Base-by-base conservation (phyloP, 768 basidiomycete species). In the Myochromella boudieri region DNA sequence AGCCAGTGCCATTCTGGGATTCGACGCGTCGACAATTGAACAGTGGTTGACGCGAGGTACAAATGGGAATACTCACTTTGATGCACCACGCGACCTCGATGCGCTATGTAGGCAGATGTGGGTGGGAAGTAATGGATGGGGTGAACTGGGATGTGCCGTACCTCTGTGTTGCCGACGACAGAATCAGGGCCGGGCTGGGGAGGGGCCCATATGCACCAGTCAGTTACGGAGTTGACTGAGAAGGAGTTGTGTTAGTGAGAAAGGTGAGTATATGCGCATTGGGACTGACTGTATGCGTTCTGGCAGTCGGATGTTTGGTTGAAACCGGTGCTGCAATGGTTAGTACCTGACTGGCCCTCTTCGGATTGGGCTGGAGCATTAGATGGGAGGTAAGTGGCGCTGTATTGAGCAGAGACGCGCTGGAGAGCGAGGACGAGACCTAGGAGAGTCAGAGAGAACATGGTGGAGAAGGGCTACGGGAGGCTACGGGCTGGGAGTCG, bases 291-390 rank as follows among this genome's bases (percentile, higher is more conserved):
- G 59, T 77, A 83, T 8, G 74, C 77, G 52, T 82, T 82, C 58
- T 90, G 89, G 65, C 88, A 91, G 46, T 65, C 63, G 3, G 83
- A 84, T 3, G 66, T 70, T 62, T 81, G 82, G 60, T 70, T 78
- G 40, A 69, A 62, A 14, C 61, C 67, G 3, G 76, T 72, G 7
- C 82, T 83, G 61, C 89, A 92, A 46, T 75, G 66, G 61, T 87
- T 84, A 11, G 81, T 82, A 12, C 82, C 84, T 6, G 71, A 47
- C 62, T 85, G 86, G 21, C 82, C 85, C 33, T 72, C 57, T 58
- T 87, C 76, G 11, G 75, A 69, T 12, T 71, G 66, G 34, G 67
- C 58, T 10, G 80, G 75, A 3, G 68, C 65, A 48, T 74, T 75
- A 12, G 71, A 70, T 37, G 76, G 80, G 25, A 76, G 68, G 52